These are phyloP conservation scores for Rhodotorula sp. DNA, from an alignment of 1,284 basidiomycete genomes.

Conservation along the genomic window DNA sequence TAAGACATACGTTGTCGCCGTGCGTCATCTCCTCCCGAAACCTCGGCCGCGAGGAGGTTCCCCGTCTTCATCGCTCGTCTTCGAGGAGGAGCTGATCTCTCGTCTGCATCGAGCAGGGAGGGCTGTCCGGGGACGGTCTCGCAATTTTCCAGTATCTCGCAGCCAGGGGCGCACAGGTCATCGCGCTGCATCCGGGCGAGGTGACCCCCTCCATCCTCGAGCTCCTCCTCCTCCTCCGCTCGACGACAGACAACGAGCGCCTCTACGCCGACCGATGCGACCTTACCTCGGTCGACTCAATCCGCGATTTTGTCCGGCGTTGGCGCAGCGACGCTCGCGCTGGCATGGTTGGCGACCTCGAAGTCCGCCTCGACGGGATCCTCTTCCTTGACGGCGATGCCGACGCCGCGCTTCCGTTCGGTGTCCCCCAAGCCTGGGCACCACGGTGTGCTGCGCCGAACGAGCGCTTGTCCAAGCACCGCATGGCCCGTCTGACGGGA, in stretches of 20 bases:
- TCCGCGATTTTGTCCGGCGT: constrained; percentile 30
- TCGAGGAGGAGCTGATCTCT: background rate
- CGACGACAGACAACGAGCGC: constrained; percentile 40
- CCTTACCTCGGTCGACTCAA: constrained; percentile 25
- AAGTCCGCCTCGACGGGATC: constrained; percentile 41
- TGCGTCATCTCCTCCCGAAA: background rate
- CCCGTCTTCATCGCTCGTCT: background rate
- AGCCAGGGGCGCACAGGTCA: constrained; percentile 39
- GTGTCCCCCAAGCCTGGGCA: background rate
- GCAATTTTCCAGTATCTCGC: constrained; percentile 36
- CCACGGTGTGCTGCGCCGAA: constrained; percentile 1
- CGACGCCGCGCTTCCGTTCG: background rate
- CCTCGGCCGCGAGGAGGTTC: background rate
- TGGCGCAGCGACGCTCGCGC: constrained; percentile 38
- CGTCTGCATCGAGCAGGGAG: constrained; percentile 11
- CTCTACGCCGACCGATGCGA: constrained; percentile 45
- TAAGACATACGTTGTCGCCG: constrained; percentile 35
- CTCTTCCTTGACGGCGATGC: constrained; percentile 42
- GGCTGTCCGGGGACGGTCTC: constrained; percentile 31
- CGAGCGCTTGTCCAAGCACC: constrained; percentile 4
- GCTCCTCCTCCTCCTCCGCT: constrained; percentile 43
- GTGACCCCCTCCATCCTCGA: constrained; percentile 34
- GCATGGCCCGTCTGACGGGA: constrained; percentile 22
- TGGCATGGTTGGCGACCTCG: constrained; percentile 42
- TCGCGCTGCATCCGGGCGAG: constrained; percentile 39